These are phyloP conservation scores for Cryptococcus sp. DNA, from an alignment of 1,284 basidiomycete species.

Conservation along the genomic window DNA sequence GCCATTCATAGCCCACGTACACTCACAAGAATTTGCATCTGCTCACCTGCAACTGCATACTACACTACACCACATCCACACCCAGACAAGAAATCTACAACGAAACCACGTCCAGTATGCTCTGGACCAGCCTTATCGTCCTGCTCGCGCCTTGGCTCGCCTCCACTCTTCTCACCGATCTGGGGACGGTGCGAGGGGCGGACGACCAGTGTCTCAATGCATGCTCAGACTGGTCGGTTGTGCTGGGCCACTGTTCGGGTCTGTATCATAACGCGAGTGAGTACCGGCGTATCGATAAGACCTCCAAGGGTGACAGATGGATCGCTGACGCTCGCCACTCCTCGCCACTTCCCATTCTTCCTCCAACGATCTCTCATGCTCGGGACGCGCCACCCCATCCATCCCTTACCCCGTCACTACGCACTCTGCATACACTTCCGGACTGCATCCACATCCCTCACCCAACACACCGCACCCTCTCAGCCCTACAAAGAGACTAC, in stretches of 20 bases:
- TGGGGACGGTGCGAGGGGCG: conserved; percentile 7
- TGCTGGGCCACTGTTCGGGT: conserved; percentile 25
- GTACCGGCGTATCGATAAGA: not conserved
- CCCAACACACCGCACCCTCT: not conserved
- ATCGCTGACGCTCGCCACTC: not conserved
- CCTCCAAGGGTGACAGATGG: not conserved
- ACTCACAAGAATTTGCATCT: no score
- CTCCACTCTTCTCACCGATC: not conserved
- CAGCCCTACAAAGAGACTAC: conserved; percentile 23
- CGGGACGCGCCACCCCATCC: not conserved
- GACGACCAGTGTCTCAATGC: conserved; percentile 20
- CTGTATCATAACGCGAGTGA: conserved; percentile 7
- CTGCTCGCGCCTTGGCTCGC: not conserved
- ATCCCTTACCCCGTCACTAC: not conserved
- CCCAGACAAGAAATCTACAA: no score
- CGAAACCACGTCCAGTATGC: not conserved
- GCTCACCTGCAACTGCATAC: no score
- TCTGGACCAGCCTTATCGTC: not conserved
- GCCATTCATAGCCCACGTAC: no score
- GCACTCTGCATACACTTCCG: no score
- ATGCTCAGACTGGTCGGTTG: conserved; percentile 30
- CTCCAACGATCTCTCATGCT: no score
- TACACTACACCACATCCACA: no score
- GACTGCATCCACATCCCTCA: no score
- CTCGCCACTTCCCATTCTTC: not conserved